Evolutionary conservation across 2,329 filamentous ascomycete species (phyloP), one percentile per base, ranked within the genome.

Genomic region (Colletotrichum australisinense): DNA sequence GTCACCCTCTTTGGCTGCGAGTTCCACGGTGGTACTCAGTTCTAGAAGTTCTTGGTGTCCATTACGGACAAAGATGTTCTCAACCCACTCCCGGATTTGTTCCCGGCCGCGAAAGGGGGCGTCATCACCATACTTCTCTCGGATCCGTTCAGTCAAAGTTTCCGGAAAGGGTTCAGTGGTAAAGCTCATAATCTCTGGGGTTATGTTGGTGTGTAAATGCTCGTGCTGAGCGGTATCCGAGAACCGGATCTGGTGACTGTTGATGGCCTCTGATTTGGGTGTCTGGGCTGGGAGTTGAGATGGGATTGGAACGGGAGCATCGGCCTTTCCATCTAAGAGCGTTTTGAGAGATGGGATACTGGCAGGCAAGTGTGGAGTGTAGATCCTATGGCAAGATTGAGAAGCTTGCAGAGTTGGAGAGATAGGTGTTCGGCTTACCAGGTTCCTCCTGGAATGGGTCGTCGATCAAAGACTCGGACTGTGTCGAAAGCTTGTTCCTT

Each of bases 151-250:
- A 1, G 86, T 86, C 19, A 85, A 79, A 28, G 83, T 80, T 7
- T 81, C 78, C 0, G 88, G 86, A 53, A 83, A 80, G 1, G 84
- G 83, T 67, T 91, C 88, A 72, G 88, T 84, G 0, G 88, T 88
- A 75, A 86, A 91, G 9, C 84, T 84, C 89, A 92, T 91, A 7
- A 88, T 85, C 5, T 83, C 79, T 0, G 86, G 85, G 55, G 86
- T 86, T 64, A 91, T 88, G 76, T 91, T 92, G 38, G 88, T 91
- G 74, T 91, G 88, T 26, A 92, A 80, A n/a, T 87, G 83, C 14
- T 88, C 86, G 75, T 92, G 90, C 28, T 90, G 84, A 1, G 87
- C 85, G 0, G 88, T 87, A 70, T 89, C 88, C 1, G 83, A 83
- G 75, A 87, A 89, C 6, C 88, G 84, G 42, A 84, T 79, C 72